These are phyloP conservation scores for Rhizoclosmatium sp. DNA, from an alignment of 192 early-diverging fungal species.

Conservation along the genomic window DNA sequence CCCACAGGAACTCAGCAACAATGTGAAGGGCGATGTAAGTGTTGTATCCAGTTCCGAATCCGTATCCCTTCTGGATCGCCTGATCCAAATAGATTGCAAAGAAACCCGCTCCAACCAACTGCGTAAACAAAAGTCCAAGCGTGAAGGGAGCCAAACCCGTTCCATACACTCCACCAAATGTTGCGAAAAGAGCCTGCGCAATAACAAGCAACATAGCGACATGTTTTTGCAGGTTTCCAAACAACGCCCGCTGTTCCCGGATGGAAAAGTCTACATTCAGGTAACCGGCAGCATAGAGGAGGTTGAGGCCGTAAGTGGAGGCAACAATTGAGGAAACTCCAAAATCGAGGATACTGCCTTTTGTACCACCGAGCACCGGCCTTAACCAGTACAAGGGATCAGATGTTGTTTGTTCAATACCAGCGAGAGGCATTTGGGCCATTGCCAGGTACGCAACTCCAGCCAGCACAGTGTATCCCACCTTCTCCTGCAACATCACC, in stretches of 20 bases:
- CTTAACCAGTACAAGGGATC: slow-evolving; percentile 96
- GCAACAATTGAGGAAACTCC: slow-evolving; percentile 95
- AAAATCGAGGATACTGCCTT: slow-evolving; percentile 94
- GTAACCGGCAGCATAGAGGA: slow-evolving; percentile 86
- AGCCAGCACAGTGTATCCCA: slow-evolving; percentile 91
- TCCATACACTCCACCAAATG: slow-evolving; percentile 91
- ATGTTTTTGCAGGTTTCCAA: slow-evolving; percentile 87
- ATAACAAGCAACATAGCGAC: slow-evolving; percentile 1
- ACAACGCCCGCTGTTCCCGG: slow-evolving; percentile 91
- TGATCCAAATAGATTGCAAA: slow-evolving; percentile 92
- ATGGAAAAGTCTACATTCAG: slow-evolving; percentile 91
- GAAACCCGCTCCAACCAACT: slow-evolving; percentile 85
- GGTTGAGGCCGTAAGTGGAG: slow-evolving; percentile 96
- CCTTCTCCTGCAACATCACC: slow-evolving; percentile 90
- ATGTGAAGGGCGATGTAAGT: slow-evolving; percentile 95
- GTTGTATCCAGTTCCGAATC: slow-evolving; percentile 90
- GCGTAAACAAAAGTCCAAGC: slow-evolving; percentile 87
- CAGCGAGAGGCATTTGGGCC: slow-evolving; percentile 93
- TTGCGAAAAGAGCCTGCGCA: slow-evolving; percentile 63
- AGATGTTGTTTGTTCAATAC: slow-evolving; percentile 84
- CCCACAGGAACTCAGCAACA: slow-evolving; percentile 94
- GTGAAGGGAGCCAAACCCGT: slow-evolving; percentile 66
- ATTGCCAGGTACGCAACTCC: slow-evolving; percentile 90
- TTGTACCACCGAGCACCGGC: slow-evolving; percentile 91
- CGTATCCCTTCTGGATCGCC: slow-evolving; percentile 95